These are phyloP conservation scores for Cichorium intybus DNA, from an alignment of 140 eudicot species.

Conservation along the genomic window DNA sequence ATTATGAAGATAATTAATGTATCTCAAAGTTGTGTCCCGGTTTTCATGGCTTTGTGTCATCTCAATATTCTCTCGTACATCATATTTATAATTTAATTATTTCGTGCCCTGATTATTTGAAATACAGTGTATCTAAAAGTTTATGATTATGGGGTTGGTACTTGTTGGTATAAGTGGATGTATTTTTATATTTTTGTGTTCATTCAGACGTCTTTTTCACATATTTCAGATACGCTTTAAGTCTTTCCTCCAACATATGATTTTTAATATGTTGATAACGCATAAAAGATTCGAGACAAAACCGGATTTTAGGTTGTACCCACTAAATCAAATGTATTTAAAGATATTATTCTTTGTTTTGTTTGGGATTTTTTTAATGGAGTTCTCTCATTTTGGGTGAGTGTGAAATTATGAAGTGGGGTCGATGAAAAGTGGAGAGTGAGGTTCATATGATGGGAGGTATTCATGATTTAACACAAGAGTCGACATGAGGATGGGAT, in stretches of 20 bases:
- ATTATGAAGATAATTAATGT: too few species aligned
- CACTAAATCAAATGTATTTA: not conserved
- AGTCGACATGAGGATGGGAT: slow-evolving; percentile 31
- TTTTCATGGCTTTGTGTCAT: too few species aligned
- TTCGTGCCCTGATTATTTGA: too few species aligned
- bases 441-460: slow-evolving; percentile 45
- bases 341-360: not conserved
- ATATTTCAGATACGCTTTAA: not conserved
- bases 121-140: not conserved
- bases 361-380: not conserved
- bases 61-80: too few species aligned
- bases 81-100: too few species aligned
- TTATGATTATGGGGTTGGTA: not conserved
- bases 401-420: slow-evolving; percentile 36
- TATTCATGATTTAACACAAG: slow-evolving; percentile 37
- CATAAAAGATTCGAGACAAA: not conserved
- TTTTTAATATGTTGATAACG: not conserved
- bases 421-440: slow-evolving; percentile 47
- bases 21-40: too few species aligned
- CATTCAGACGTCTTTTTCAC: not conserved
- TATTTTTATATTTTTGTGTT: not conserved
- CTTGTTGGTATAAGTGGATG: not conserved
- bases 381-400: slow-evolving; percentile 4
- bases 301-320: not conserved
- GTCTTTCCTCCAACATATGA: not conserved